Base-by-base conservation (phyloP, 768 basidiomycete species). In the Kwoniella pini region DNA sequence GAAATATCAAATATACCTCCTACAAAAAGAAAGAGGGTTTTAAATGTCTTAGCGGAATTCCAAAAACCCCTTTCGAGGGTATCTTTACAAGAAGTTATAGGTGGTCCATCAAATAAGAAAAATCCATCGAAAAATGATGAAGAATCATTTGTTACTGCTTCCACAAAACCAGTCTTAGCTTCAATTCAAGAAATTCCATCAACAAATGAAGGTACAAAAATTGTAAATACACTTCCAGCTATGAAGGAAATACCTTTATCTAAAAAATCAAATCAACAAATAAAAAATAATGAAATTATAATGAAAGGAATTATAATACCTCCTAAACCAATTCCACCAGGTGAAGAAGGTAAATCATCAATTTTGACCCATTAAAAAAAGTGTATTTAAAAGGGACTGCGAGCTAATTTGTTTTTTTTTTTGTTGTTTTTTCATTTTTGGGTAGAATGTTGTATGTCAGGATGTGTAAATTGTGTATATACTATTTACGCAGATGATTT, bases 391-490 rank as follows among this genome's bases (percentile, higher is more conserved):
- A 51, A 54, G 13, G 38, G n/a, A n/a, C n/a, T n/a, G n/a, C n/a
- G n/a, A n/a, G n/a, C 38, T 36, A 15, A 36, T 36, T 7, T 36
- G 33, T 7, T 7, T 36, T 36, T 7, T 36, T 36, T 36, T 7
- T 7, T 36, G 15, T 36, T 7, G 15, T 7, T 15, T 36, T 15
- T 15, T 36, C 33, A 36, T 19, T 13, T 28, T 43, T 11, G 19
- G 4, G 10, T 65, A 92, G 91, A 92, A 78, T 93, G 91, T 77
- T 95, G 91, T 81, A 94, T 94, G 91, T 91, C 90, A 2, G 90
- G 90, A 28, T 95, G 92, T 71, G 89, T 91, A 0, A 79, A 93
- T n/a, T 94, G 92, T 76, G 88, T 94, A 7, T 90, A 94, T 78
- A 90, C 91, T 68, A 76, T 92, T 24, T 91, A 92, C 78, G 86